phyloP scores from a whole-genome alignment of 176 grass and related monocot species.

The Alloteropsis semialata region DNA sequence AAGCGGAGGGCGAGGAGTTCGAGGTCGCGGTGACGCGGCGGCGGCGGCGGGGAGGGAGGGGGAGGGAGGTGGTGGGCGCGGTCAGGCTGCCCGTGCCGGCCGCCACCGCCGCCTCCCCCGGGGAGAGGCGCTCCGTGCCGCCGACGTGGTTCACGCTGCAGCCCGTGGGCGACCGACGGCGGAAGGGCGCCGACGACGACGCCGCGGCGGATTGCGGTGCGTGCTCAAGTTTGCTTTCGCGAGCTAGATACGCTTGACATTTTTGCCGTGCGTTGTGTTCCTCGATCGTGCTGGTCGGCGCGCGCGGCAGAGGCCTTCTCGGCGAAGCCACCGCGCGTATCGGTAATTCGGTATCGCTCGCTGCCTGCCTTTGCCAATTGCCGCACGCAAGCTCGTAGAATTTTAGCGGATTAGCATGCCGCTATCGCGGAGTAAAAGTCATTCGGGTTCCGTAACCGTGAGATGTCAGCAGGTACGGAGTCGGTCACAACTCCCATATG shows the following conservation, averaged over 20 bases:
- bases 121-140: constrained; percentile 43
- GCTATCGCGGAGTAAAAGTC: constrained; percentile 2
- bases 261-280: not conserved
- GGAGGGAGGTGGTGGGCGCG: constrained; percentile 62
- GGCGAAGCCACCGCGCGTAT: constrained; percentile 14
- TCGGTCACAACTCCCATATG: not conserved
- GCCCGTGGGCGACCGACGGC: constrained; percentile 26
- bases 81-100: constrained; percentile 39
- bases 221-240: constrained; percentile 15
- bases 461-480: not conserved
- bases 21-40: constrained; percentile 53
- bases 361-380: constrained; percentile 20
- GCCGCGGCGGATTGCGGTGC: constrained; percentile 50
- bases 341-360: too few relatives aligned
- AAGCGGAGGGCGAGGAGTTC: not conserved
- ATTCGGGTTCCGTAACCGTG: not conserved
- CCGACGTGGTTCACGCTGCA: constrained; percentile 78
- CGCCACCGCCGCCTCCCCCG: not conserved
- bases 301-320: not conserved
- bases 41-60: not conserved
- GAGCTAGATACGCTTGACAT: not conserved
- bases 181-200: not conserved
- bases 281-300: constrained; percentile 20
- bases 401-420: constrained; percentile 6
- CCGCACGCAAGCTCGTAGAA: constrained; percentile 24